Conservation (phyloP, 768 basidiomycete species). For the Brasilioporus rufonigricans region DNA sequence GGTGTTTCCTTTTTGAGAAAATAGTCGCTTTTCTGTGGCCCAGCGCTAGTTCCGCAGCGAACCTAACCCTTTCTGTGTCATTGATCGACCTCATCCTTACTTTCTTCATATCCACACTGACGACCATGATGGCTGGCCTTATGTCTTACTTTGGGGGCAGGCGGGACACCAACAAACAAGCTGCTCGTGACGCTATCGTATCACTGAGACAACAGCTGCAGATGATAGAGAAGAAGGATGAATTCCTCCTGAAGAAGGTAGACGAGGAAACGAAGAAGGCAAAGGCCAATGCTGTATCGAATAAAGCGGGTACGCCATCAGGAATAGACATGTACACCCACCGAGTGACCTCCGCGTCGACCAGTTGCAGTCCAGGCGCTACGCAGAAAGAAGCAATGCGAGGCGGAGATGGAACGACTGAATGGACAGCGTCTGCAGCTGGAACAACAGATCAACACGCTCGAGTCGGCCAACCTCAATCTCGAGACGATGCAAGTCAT, state of each 20-base stretch:
- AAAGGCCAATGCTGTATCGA: conserved; percentile 86
- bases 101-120: background rate
- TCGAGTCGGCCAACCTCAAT: conserved; percentile 97
- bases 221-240: conserved; percentile 99
- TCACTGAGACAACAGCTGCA: conserved; percentile 88
- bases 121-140: conserved; percentile 65
- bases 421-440: conserved; percentile 85
- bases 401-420: conserved; percentile 82
- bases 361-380: conserved; percentile 87
- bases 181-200: conserved; percentile 91
- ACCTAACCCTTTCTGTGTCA: background rate
- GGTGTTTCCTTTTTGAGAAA: conserved; percentile 28
- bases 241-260: conserved; percentile 93
- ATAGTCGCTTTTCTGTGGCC: conserved; percentile 10
- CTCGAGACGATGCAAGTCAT: conserved; percentile 96
- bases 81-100: background rate
- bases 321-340: background rate
- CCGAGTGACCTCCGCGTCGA: conserved; percentile 10
- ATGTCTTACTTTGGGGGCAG: conserved; percentile 90
- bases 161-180: conserved; percentile 78
- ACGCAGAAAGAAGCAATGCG: conserved; percentile 89
- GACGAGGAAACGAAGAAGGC: conserved; percentile 94
- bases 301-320: conserved; percentile 75
- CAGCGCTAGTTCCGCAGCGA: conserved; percentile 12
- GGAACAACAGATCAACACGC: conserved; percentile 94